Conservation (phyloP, 2,329 filamentous ascomycete species). For the Didymella arachidicola region DNA sequence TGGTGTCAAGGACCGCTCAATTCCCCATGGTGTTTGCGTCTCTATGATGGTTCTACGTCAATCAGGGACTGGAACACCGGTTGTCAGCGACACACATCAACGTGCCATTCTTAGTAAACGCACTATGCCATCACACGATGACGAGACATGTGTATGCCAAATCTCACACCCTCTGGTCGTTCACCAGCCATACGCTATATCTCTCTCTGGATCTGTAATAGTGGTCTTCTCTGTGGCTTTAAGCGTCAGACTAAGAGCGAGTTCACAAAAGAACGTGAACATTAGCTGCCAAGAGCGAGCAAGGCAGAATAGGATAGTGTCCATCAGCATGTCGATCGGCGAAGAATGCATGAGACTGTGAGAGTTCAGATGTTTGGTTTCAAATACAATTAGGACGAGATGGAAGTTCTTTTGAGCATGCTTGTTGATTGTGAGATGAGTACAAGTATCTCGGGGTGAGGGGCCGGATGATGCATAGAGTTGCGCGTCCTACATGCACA, state of each 20-base stretch:
- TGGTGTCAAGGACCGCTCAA: neutral
- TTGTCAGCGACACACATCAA: neutral
- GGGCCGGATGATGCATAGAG: slow-evolving; percentile 14
- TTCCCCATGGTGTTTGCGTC: neutral
- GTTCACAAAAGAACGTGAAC: slow-evolving; percentile 1
- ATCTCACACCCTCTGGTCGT: no score
- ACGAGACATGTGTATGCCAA: neutral
- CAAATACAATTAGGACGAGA: neutral
- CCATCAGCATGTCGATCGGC: slow-evolving; percentile 1
- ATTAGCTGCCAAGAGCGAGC: slow-evolving; percentile 10
- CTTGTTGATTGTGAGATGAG: slow-evolving; percentile 7
- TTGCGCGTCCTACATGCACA: slow-evolving; percentile 17
- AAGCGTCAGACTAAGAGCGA: slow-evolving; percentile 6
- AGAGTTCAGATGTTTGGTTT: neutral
- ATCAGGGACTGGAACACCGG: neutral
- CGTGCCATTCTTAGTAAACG: neutral
- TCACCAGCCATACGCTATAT: slow-evolving; percentile 10
- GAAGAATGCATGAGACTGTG: slow-evolving; percentile 1
- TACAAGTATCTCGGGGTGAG: slow-evolving; percentile 12
- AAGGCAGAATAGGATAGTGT: slow-evolving; percentile 6
- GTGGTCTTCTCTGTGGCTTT: slow-evolving; percentile 7
- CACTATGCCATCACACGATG: neutral
- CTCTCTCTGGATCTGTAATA: slow-evolving; percentile 1
- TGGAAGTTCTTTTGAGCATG: slow-evolving; percentile 5
- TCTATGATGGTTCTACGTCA: neutral